Evolutionary conservation across 257 asterid genomes (phyloP).

Genomic region (Solanum microdontum): DNA sequence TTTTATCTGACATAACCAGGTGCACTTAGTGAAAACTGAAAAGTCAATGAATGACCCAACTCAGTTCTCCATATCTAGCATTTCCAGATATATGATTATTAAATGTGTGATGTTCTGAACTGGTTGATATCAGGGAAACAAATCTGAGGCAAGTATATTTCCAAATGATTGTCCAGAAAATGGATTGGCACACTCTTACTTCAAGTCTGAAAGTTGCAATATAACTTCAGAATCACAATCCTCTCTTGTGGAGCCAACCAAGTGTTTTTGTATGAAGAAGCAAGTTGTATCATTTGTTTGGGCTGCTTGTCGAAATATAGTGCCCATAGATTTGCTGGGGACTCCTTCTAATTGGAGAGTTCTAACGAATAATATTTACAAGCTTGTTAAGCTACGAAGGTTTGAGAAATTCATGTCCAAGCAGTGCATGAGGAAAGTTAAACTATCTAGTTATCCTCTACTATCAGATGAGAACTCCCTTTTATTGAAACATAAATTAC

Average conservation of each 20-base stretch:
- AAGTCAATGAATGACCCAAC: not conserved
- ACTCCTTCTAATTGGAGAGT: conserved; percentile 58
- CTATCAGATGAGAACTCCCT: conserved; percentile 16
- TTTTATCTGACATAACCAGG: not conserved
- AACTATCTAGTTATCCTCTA: conserved; percentile 44
- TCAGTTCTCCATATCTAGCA: not conserved
- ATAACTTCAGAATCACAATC: conserved; percentile 13
- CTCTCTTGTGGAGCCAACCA: conserved; percentile 25
- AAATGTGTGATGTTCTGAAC: not conserved
- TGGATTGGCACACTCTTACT: conserved; percentile 2
- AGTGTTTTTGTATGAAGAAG: conserved; percentile 46
- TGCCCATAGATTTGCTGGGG: conserved; percentile 66
- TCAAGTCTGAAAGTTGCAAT: conserved; percentile 8
- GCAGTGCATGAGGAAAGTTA: conserved; percentile 56
- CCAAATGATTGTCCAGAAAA: conserved; percentile 3
- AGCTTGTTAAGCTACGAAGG: conserved; percentile 57
- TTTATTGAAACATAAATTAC: conserved; percentile 31
- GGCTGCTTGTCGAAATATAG: conserved; percentile 78
- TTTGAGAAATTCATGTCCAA: conserved; percentile 71
- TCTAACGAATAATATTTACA: conserved; percentile 58
- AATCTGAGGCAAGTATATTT: conserved; percentile 5
- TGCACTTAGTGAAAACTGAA: not conserved
- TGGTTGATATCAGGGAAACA: conserved; percentile 27
- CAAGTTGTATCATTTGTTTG: conserved; percentile 72
- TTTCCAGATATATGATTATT: not conserved